phyloP scores from a whole-genome alignment of 139 green algal genomes.

The Picochlorum costavermella region DNA sequence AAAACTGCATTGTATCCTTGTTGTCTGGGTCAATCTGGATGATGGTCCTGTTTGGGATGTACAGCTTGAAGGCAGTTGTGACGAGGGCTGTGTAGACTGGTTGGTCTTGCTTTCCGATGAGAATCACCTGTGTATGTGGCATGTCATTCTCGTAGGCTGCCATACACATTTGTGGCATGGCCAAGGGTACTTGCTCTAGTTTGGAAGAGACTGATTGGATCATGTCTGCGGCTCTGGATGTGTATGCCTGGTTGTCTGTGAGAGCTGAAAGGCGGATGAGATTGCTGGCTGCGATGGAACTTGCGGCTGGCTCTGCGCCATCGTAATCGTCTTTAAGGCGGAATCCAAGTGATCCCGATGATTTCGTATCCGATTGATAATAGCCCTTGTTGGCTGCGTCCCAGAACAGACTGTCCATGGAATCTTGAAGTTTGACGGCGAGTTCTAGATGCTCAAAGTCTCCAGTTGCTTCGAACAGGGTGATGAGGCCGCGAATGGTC shows the following conservation, averaged over 20 bases:
- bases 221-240: constrained; percentile 8
- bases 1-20: too few species aligned
- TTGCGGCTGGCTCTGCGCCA: constrained; percentile 73
- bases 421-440: constrained; percentile 66
- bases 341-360: not conserved
- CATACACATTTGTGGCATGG: constrained; percentile 69
- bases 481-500: constrained; percentile 63
- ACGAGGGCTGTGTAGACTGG: too few species aligned
- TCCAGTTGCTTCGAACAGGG: constrained; percentile 65
- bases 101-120: constrained; percentile 26
- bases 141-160: constrained; percentile 41
- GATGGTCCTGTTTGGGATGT: too few species aligned
- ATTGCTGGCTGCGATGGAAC: constrained; percentile 61
- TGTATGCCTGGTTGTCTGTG: not conserved
- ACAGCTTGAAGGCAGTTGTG: too few species aligned
- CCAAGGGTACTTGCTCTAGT: constrained; percentile 47
- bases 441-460: constrained; percentile 62
- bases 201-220: constrained; percentile 39
- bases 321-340: constrained; percentile 71
- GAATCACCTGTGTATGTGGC: constrained; percentile 52
- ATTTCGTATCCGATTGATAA: not conserved
- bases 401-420: constrained; percentile 73
- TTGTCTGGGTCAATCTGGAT: too few species aligned
- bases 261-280: constrained; percentile 49
- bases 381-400: constrained; percentile 30